These are phyloP conservation scores for Cutaneotrichosporon sp. DNA, from an alignment of 1,284 basidiomycete genomes.

Conservation along the genomic window DNA sequence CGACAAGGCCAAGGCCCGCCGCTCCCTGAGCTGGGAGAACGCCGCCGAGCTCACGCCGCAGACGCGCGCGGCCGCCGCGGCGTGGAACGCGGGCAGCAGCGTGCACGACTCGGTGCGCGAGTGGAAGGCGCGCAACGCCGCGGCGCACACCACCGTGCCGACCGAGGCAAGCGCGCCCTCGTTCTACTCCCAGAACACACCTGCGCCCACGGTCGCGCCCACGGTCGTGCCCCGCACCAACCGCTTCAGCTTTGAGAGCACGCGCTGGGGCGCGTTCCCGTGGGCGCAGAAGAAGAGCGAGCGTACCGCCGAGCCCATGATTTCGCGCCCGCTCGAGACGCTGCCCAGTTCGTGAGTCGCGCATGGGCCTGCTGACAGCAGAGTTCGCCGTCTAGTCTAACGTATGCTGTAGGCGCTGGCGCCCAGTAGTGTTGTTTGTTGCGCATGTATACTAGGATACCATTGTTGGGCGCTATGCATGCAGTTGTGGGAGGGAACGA, in stretches of 20 bases:
- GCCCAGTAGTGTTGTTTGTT: no score
- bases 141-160: background rate
- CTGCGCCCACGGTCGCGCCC: background rate
- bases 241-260: background rate
- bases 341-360: no score
- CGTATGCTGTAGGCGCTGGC: no score
- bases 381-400: no score
- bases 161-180: background rate
- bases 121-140: background rate
- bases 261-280: background rate
- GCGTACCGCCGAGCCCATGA: background rate
- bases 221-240: background rate
- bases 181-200: background rate
- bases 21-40: conserved; percentile 50
- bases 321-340: background rate
- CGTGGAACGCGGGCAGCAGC: no score
- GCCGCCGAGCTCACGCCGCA: conserved; percentile 28
- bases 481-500: no score
- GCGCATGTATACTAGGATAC: no score
- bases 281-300: background rate
- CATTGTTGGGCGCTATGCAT: no score
- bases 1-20: conserved; percentile 38
- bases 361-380: no score
- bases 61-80: background rate
- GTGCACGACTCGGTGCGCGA: background rate